phyloP scores from a whole-genome alignment of 2,329 filamentous ascomycete genomes.

The Bipolaris oryzae region DNA sequence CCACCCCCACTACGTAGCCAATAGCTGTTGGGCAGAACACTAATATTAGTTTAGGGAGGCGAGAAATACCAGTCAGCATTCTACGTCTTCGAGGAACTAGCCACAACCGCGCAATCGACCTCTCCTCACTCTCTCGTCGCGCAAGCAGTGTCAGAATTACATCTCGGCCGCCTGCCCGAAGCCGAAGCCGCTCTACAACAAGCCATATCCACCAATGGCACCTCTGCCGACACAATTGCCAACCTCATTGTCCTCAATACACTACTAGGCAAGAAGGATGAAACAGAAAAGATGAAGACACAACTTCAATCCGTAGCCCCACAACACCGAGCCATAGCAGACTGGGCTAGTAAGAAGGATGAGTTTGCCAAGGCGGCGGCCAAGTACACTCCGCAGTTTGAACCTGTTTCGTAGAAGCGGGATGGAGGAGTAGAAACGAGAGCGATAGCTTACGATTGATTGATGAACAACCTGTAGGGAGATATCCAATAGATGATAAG shows the following conservation, averaged over 20 bases:
- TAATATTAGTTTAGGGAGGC: constrained; percentile 68
- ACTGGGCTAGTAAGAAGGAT: constrained; percentile 83
- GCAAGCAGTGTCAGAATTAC: constrained; percentile 89
- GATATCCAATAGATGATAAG: background rate
- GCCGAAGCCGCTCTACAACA: constrained; percentile 84
- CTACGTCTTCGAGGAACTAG: constrained; percentile 97
- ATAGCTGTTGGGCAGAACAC: background rate
- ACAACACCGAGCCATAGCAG: constrained; percentile 72
- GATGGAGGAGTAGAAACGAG: background rate
- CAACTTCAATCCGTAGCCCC: constrained; percentile 64
- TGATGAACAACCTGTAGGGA: background rate
- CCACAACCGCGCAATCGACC: constrained; percentile 81
- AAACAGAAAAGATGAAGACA: constrained; percentile 62
- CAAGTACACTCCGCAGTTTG: constrained; percentile 86
- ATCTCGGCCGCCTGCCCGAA: constrained; percentile 86
- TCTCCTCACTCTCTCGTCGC: constrained; percentile 78
- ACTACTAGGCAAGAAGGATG: constrained; percentile 69
- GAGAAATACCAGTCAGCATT: constrained; percentile 96
- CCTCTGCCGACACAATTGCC: constrained; percentile 76
- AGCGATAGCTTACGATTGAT: background rate
- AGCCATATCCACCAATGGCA: constrained; percentile 74
- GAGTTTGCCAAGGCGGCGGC: constrained; percentile 83
- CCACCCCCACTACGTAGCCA: constrained; percentile 20
- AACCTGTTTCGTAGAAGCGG: constrained; percentile 44
- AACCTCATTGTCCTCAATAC: constrained; percentile 82